These are phyloP conservation scores for Cutaneotrichosporon sp. DNA, from an alignment of 1,284 basidiomycete species.

Conservation along the genomic window DNA sequence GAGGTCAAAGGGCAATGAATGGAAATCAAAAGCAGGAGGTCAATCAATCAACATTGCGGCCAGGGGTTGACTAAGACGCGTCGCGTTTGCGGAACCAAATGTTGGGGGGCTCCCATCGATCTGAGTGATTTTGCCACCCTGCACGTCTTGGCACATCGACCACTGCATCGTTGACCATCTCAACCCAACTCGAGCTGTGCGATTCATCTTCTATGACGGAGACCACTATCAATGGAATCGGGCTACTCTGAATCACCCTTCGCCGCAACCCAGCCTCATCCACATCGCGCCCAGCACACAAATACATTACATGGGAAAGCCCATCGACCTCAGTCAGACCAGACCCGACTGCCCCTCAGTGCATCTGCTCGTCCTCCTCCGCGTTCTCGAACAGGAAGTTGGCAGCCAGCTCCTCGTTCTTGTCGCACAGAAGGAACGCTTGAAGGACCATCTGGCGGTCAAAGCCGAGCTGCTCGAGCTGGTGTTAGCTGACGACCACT, in stretches of 20 bases:
- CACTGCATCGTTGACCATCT: no score
- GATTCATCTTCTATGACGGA: constrained; percentile 1
- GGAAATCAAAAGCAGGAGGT: no score
- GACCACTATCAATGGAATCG: no score
- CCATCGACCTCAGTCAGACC: neutral
- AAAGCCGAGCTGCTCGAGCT: constrained; percentile 77
- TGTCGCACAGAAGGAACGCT: constrained; percentile 87
- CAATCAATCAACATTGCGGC: constrained; percentile 4
- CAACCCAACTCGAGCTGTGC: neutral
- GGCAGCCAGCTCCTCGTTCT: constrained; percentile 90
- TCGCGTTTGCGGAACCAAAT: constrained; percentile 18
- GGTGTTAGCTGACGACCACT: no score
- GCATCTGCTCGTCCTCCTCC: constrained; percentile 55
- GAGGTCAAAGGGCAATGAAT: no score
- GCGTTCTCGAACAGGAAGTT: constrained; percentile 78
- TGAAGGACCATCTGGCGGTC: constrained; percentile 68
- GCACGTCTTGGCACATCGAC: no score
- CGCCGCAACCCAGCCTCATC: no score
- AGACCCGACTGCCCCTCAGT: neutral
- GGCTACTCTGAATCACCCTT: no score
- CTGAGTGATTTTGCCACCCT: no score
- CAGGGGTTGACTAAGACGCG: constrained; percentile 8
- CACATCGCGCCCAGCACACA: no score
- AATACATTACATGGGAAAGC: neutral
- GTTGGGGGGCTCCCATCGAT: neutral